Evolutionary conservation across 805 yeast genomes (phyloP).

Genomic region (Lipomyces yamanashiensis): DNA sequence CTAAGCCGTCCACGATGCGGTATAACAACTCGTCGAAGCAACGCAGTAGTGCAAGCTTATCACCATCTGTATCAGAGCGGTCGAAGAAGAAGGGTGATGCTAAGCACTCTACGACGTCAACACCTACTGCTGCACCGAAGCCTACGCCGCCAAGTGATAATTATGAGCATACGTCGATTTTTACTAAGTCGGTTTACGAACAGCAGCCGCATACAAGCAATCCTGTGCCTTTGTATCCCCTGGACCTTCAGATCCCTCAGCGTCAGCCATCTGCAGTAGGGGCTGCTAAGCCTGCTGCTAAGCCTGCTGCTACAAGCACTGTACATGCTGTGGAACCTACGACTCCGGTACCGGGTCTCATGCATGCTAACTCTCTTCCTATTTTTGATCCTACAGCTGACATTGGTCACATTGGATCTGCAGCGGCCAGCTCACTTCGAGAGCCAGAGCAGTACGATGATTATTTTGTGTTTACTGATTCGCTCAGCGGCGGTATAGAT

Average conservation of each 20-base stretch:
- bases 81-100: not conserved
- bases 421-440: not conserved
- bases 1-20: slow-evolving; percentile 9
- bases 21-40: not conserved
- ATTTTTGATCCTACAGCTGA: not conserved
- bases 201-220: slow-evolving; percentile 10
- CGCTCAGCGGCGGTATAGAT: not conserved
- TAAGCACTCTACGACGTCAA: not conserved
- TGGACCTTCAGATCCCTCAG: not conserved
- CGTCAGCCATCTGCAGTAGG: not conserved
- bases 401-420: not conserved
- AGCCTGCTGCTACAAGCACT: not conserved
- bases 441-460: slow-evolving; percentile 7
- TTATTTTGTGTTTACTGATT: not conserved
- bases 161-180: not conserved
- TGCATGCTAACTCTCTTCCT: slow-evolving; percentile 5
- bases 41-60: not conserved
- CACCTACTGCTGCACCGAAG: not conserved
- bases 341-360: slow-evolving; percentile 2
- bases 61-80: not conserved
- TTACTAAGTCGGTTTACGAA: not conserved
- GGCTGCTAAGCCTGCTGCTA: not conserved
- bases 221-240: slow-evolving; percentile 1
- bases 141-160: not conserved
- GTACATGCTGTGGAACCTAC: not conserved